A percentile compares a stretch with the other conserved stretches of the same genome.
Evolutionary conservation across 2,329 filamentous ascomycete genomes (phyloP).

Genomic region (Fusarium sp.): DNA sequence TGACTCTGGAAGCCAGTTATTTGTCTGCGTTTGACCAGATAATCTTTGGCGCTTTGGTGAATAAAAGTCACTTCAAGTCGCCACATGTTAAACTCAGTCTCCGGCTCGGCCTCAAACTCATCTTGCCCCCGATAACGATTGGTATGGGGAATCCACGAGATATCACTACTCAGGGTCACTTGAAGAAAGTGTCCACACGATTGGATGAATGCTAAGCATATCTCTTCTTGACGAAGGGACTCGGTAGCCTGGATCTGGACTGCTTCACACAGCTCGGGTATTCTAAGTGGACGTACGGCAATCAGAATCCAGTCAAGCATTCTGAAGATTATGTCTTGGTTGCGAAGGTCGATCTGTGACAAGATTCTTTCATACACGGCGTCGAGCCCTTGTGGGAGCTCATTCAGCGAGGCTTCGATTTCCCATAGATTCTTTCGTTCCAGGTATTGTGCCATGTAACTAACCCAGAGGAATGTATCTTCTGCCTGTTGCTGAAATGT

Average conservation of each 20-base stretch:
- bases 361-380: not conserved
- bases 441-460: not conserved
- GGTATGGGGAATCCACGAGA: no score
- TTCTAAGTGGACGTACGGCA: not conserved
- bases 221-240: not conserved
- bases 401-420: fast-evolving
- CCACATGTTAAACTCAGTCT: not conserved
- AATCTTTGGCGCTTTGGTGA: slow-evolving; percentile 22
- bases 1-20: not conserved
- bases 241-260: not conserved
- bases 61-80: not conserved
- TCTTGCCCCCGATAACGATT: no score
- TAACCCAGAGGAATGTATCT: slow-evolving; percentile 11
- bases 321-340: not conserved
- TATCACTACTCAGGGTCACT: not conserved
- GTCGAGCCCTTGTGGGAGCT: not conserved
- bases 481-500: not conserved
- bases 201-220: slow-evolving; percentile 1
- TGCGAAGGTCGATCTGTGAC: not conserved
- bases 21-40: not conserved
- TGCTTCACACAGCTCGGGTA: slow-evolving; percentile 28
- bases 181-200: slow-evolving; percentile 28
- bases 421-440: not conserved
- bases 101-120: no score
- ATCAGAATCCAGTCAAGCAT: slow-evolving; percentile 25